Evolutionary conservation across 2,329 filamentous ascomycete species (phyloP), one percentile per base, ranked within the genome.

Genomic region (Triangularia verruculosa): DNA sequence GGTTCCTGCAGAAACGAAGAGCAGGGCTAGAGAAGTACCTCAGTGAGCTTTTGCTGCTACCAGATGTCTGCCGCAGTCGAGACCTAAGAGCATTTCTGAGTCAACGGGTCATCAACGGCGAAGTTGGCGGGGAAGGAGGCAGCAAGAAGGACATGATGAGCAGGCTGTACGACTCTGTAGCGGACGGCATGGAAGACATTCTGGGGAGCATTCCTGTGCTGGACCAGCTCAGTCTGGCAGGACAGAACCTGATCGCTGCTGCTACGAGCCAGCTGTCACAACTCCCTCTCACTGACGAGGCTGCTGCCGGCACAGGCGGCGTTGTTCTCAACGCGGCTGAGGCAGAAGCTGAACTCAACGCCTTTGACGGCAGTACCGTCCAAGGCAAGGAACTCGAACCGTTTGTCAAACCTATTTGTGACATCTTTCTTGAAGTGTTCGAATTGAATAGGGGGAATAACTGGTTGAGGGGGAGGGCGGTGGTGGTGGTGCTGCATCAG

Each of bases 101-200:
- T 0, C 93, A 95, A 70, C 92, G 92, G 64, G 91, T 92, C 39
- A 88, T 92, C 52, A 85, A 87, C 59, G 84, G 85, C 61, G 83
- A 85, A 17, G 83, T 87, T 61, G 79, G 85, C 61, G 69, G 82
- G 25, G 76, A 86, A 57, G 83, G 83, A 59, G 82, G 89, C 61
- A 27, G 4, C 51, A 91, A 90, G 76, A 89, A 85, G 74, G 91
- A 98, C 74, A 93, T 99, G 75, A 95, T 99, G 67, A 93, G 92
- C 0, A 88, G 95, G 4, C 87, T 99, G 56, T 99, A 98, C 78
- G 96, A 96, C 74, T 98, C 94, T 0, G 94, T 99, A 22, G 91
- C 94, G 0, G 95, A 99, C 73, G 95, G 96, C 32, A 96, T 99
- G 89, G 95, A 99, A 74, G 95, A 99, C 70, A 96, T 99, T 61